These are phyloP conservation scores for Hyaloscypha hepaticicola DNA, from an alignment of 495 filamentous ascomycete genomes.

Conservation along the genomic window DNA sequence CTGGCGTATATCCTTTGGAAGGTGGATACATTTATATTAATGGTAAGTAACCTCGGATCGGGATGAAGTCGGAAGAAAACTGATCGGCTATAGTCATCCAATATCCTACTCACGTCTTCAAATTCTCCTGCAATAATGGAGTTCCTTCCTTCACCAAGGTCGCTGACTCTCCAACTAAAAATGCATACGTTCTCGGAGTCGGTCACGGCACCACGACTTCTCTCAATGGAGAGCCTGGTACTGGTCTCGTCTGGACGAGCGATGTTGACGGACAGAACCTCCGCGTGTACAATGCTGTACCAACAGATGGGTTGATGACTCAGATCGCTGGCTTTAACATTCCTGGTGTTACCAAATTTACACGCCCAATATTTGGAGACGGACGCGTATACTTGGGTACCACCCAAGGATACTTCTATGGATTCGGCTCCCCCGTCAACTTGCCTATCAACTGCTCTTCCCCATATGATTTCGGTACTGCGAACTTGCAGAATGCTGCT, in stretches of 20 bases:
- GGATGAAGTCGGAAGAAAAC: not conserved
- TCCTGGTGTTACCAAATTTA: constrained; percentile 45
- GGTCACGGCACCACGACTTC: constrained; percentile 44
- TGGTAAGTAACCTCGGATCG: constrained; percentile 19
- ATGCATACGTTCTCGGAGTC: constrained; percentile 39
- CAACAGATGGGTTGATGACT: constrained; percentile 40
- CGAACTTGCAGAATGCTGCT: constrained; percentile 34
- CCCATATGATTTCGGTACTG: constrained; percentile 45
- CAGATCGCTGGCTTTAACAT: constrained; percentile 41
- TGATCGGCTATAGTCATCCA: constrained; percentile 16
- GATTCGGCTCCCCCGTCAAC: constrained; percentile 43
- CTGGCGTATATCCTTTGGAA: constrained; percentile 47
- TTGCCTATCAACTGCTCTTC: constrained; percentile 41
- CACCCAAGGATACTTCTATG: constrained; percentile 40
- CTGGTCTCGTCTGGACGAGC: constrained; percentile 40
- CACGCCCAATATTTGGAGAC: constrained; percentile 49
- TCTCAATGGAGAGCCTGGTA: constrained; percentile 41
- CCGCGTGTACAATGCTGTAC: constrained; percentile 40
- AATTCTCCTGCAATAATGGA: constrained; percentile 40
- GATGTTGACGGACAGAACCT: constrained; percentile 42
- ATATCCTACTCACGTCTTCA: constrained; percentile 37
- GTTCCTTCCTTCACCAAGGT: constrained; percentile 42
- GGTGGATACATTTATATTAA: constrained; percentile 51
- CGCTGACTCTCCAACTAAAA: constrained; percentile 36
- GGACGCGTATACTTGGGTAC: constrained; percentile 43